A percentile compares a stretch with the other conserved stretches of the same genome.
Evolutionary conservation across 345 rosid species (phyloP).

Genomic region (Linum lewisii): DNA sequence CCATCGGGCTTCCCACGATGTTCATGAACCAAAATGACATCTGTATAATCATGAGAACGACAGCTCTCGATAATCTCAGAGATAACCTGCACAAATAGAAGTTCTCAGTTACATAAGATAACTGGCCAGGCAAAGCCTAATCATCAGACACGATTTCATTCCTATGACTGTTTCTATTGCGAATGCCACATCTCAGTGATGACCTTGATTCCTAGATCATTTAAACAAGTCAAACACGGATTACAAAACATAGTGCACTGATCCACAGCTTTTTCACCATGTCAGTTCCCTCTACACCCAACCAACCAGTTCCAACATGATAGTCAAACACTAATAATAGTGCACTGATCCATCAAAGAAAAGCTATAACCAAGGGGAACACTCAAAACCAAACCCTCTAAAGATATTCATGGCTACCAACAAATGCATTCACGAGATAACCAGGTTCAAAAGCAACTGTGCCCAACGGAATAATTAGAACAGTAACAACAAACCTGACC

Average conservation of each 20-base stretch:
- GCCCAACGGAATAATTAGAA: no score
- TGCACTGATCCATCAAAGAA: no score
- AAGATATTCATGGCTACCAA: no score
- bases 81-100: conserved; percentile 47
- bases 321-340: no score
- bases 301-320: no score
- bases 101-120: not conserved
- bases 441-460: not conserved
- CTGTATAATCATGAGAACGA: conserved; percentile 77
- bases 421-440: not conserved
- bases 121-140: not conserved
- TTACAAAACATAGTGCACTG: no score
- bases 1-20: conserved; percentile 90
- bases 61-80: conserved; percentile 87
- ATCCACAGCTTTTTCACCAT: no score
- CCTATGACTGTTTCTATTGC: not conserved
- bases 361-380: no score
- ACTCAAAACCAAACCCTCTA: no score
- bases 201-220: not conserved
- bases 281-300: no score
- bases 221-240: no score
- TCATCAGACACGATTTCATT: not conserved
- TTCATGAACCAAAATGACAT: conserved; percentile 81
- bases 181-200: not conserved
- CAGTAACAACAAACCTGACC: conserved; percentile 42